Percentiles rank a stretch among this genome's conserved stretches.
Conservation (phyloP, 2,329 filamentous ascomycete species). For the Stagonosporopsis chrysanthemi region DNA sequence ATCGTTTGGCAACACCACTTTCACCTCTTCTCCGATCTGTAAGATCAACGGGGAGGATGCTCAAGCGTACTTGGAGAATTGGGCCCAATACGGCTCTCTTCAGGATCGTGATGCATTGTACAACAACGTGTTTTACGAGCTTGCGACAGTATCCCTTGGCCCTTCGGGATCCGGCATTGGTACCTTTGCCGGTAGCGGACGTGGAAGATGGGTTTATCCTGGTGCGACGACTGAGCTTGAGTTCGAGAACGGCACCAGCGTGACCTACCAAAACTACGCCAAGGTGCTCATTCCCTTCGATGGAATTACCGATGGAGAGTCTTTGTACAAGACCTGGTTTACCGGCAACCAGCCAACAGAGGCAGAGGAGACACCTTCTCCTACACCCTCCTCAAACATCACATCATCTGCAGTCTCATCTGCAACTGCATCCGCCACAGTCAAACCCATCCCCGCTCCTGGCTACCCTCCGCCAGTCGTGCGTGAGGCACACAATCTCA, state of each 20-base stretch:
- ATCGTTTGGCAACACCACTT: constrained; percentile 51
- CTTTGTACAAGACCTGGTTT: constrained; percentile 51
- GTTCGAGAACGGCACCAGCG: constrained; percentile 55
- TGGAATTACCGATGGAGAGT: constrained; percentile 53
- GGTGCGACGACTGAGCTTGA: constrained; percentile 53
- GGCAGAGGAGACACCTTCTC: constrained; percentile 27
- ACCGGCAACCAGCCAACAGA: constrained; percentile 35
- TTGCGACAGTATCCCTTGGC: constrained; percentile 54
- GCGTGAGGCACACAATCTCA: constrained; percentile 53
- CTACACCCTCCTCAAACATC: constrained; percentile 23
- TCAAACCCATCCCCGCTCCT: constrained; percentile 44
- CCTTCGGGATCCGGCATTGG: constrained; percentile 51
- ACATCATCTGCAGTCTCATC: constrained; percentile 20
- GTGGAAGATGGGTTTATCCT: constrained; percentile 53
- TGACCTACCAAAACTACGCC: constrained; percentile 54
- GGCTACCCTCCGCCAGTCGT: constrained; percentile 56
- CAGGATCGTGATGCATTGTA: constrained; percentile 67
- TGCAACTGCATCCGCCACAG: constrained; percentile 28
- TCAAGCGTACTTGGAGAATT: constrained; percentile 57
- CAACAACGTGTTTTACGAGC: constrained; percentile 58
- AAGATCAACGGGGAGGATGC: constrained; percentile 66
- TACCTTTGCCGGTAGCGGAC: constrained; percentile 55
- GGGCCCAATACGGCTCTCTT: constrained; percentile 56
- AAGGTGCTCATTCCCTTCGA: constrained; percentile 51
- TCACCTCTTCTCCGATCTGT: constrained; percentile 58